Base-by-base conservation (phyloP, 2,329 filamentous ascomycete genomes). In the Cyphellophora attinorum region DNA sequence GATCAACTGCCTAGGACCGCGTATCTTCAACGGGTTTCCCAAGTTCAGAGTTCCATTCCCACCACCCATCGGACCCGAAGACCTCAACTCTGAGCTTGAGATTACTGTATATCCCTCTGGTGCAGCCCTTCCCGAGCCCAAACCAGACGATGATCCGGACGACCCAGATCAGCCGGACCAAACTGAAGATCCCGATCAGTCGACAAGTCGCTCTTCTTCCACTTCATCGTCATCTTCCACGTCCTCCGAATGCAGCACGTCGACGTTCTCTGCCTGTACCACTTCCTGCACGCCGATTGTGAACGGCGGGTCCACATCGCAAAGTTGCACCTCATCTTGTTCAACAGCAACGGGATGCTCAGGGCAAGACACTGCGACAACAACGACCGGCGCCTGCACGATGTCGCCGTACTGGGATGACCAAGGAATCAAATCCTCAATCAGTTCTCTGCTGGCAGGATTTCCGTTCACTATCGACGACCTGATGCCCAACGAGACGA, bases 401-500 rank as follows among this genome's bases (percentile, higher is more conserved):
- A 8, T 8, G 8, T 25, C 21, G 21, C 21, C 21, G 21, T 25
- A 25, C 21, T 25, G 21, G 21, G n/a, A 25, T n/a, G 21, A 25
- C 21, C 21, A 8, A n/a, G 21, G 8, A 8, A 25, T 25, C 21
- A n/a, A 25, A 25, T 25, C 21, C n/a, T 25, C 21, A n/a, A 8
- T 25, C 21, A 25, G 21, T n/a, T 25, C 21, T 25, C n/a, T 25
- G 21, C n/a, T 25, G 21, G 21, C 21, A 25, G 8, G n/a, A 25
- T 25, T 25, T 25, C 21, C 21, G 21, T 25, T 25, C n/a, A 25
- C 21, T 25, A 8, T 25, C 21, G n/a, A n/a, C n/a, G n/a, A n/a
- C n/a, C n/a, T n/a, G n/a, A n/a, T n/a, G n/a, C n/a, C n/a, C n/a
- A n/a, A n/a, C n/a, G n/a, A n/a, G n/a, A n/a, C n/a, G n/a, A n/a